Percentiles rank a stretch among this genome's conserved stretches.
These are phyloP conservation scores for Oenanthe sinensis DNA, from an alignment of 129 eudicot genomes.

Conservation along the genomic window DNA sequence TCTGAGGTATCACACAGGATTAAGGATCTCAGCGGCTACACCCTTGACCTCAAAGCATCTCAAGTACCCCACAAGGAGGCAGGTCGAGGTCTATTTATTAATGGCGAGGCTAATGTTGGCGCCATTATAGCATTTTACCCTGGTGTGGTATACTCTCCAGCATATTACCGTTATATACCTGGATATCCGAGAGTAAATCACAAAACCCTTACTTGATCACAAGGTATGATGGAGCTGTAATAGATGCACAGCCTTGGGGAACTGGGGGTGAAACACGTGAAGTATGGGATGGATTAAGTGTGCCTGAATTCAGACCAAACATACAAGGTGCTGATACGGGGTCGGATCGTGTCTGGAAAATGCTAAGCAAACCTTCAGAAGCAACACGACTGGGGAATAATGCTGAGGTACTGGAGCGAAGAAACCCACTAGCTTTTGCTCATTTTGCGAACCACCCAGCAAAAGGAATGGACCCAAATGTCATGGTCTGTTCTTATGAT, in stretches of 20 bases:
- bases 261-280: slow-evolving; percentile 57
- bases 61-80: slow-evolving; percentile 74
- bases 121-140: slow-evolving; percentile 82
- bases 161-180: slow-evolving; percentile 77
- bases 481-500: slow-evolving; percentile 82
- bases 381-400: slow-evolving; percentile 18
- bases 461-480: slow-evolving; percentile 58
- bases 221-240: slow-evolving; percentile 78
- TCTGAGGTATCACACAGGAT: slow-evolving; percentile 43
- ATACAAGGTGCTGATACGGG: slow-evolving; percentile 35
- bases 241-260: slow-evolving; percentile 95
- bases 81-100: slow-evolving; percentile 70
- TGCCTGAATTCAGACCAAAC: slow-evolving; percentile 15
- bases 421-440: slow-evolving; percentile 74
- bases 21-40: slow-evolving; percentile 66
- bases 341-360: slow-evolving; percentile 85
- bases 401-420: slow-evolving; percentile 63
- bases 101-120: slow-evolving; percentile 83
- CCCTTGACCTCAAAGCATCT: slow-evolving; percentile 70
- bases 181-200: slow-evolving; percentile 79
- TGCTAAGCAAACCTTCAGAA: slow-evolving; percentile 58
- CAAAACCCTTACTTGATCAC: slow-evolving; percentile 81
- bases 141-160: slow-evolving; percentile 82
- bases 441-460: slow-evolving; percentile 85
- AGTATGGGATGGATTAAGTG: slow-evolving; percentile 52